These are phyloP conservation scores for Naganishia vaughanmartiniae DNA, from an alignment of 768 basidiomycete species.

Conservation along the genomic window DNA sequence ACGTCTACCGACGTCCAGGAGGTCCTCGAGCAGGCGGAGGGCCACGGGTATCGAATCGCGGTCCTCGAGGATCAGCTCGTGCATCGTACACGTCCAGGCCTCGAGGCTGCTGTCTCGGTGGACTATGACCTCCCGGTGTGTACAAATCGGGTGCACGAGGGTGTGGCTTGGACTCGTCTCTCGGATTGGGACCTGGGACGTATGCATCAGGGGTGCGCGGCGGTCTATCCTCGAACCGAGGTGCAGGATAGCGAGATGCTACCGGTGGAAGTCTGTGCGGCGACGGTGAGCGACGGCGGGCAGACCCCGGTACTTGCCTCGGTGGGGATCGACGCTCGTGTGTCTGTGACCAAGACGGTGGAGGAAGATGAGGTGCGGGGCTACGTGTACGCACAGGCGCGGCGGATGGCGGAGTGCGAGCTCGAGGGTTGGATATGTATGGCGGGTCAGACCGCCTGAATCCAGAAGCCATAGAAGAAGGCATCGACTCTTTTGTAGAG, in stretches of 20 bases:
- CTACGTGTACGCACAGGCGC: not conserved
- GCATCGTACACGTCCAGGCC: not conserved
- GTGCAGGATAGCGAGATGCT: not conserved
- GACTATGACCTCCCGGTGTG: slow-evolving; percentile 10
- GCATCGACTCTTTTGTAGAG: not conserved
- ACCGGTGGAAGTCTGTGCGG: not conserved
- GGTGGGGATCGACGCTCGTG: not conserved
- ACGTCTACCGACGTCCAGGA: not conserved
- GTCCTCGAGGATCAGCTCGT: not conserved
- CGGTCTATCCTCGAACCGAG: not conserved
- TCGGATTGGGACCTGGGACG: not conserved
- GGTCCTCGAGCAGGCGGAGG: slow-evolving; percentile 7
- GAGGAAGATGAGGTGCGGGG: slow-evolving; percentile 10
- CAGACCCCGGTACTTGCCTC: not conserved
- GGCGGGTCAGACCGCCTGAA: not conserved
- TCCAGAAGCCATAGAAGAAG: not conserved
- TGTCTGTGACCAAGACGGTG: not conserved
- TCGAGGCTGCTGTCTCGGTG: slow-evolving; percentile 5
- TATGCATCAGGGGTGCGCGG: not conserved
- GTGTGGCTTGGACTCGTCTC: slow-evolving; percentile 2
- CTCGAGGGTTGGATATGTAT: not conserved
- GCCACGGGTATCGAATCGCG: not conserved
- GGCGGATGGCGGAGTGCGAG: not conserved
- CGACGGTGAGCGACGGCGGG: slow-evolving; percentile 15
- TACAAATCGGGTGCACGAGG: slow-evolving; percentile 14